phyloP scores from a whole-genome alignment of 148 eudicot genomes.

The Chenopodium suecicum region DNA sequence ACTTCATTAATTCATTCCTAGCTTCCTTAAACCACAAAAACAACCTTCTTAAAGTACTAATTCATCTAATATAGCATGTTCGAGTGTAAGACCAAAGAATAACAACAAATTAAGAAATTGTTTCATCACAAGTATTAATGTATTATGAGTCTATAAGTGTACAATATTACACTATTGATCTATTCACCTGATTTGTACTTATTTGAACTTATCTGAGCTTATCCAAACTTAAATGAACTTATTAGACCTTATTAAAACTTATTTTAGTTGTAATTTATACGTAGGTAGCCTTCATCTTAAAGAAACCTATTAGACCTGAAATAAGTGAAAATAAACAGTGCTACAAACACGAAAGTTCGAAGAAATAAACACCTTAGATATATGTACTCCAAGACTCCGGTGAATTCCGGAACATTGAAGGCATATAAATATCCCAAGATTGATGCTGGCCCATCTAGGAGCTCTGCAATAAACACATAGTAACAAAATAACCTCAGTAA shows the following conservation, averaged over 20 bases:
- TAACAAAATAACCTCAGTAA: neutral
- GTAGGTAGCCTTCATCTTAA: no score
- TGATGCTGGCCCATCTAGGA: slow-evolving; percentile 90
- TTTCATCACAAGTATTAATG: neutral
- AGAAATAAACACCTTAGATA: slow-evolving; percentile 55
- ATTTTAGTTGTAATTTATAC: no score
- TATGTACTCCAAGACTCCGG: slow-evolving; percentile 78
- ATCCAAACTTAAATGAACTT: no score
- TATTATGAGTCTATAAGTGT: neutral
- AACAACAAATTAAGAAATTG: neutral
- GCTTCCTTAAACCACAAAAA: neutral
- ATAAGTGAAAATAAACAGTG: neutral
- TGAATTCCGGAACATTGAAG: slow-evolving; percentile 75
- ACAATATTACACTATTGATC: no score
- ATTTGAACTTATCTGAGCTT: no score
- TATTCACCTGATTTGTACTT: no score
- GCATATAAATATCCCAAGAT: slow-evolving; percentile 76
- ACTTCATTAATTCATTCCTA: neutral
- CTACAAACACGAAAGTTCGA: neutral
- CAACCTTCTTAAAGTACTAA: neutral
- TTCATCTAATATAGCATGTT: neutral
- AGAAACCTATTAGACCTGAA: no score
- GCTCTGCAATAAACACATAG: slow-evolving; percentile 40
- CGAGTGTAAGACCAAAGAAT: neutral
- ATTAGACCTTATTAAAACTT: no score